These are phyloP conservation scores for Baorangia bicolor DNA, from an alignment of 768 basidiomycete genomes.

Conservation along the genomic window DNA sequence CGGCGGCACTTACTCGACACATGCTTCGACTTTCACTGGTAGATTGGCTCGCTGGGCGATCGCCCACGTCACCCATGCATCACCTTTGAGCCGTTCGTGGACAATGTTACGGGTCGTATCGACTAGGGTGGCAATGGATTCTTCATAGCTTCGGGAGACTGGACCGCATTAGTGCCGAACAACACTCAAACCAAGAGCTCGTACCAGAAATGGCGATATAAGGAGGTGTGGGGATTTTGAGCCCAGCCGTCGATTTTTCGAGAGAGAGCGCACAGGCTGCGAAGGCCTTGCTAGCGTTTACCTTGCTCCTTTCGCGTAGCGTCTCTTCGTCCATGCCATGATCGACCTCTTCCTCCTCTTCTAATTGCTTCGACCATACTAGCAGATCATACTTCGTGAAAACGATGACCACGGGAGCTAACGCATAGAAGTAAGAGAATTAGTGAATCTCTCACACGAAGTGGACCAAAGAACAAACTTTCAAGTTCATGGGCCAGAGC, in stretches of 20 bases:
- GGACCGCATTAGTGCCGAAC: background rate
- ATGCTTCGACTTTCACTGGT: constrained; percentile 4
- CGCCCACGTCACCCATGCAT: constrained; percentile 7
- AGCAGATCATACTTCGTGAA: constrained; percentile 10
- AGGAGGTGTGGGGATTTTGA: background rate
- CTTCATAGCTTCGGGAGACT: background rate
- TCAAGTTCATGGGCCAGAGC: background rate
- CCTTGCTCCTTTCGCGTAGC: background rate
- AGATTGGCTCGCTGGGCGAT: constrained; percentile 6
- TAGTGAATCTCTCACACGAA: too few relatives aligned
- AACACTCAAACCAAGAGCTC: background rate
- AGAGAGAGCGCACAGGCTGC: background rate
- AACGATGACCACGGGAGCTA: constrained; percentile 5
- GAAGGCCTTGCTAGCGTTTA: background rate
- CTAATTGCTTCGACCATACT: background rate
- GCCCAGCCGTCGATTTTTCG: background rate
- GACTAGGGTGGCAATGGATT: background rate
- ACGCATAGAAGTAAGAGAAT: background rate
- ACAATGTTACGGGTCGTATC: background rate
- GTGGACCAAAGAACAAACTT: background rate
- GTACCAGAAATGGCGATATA: background rate
- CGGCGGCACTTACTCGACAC: background rate
- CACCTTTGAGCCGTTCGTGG: constrained; percentile 1
- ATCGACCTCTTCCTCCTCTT: background rate
- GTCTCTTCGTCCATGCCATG: background rate